Evolutionary conservation across 345 rosid species (phyloP).

Genomic region (Populus ilicifolia): DNA sequence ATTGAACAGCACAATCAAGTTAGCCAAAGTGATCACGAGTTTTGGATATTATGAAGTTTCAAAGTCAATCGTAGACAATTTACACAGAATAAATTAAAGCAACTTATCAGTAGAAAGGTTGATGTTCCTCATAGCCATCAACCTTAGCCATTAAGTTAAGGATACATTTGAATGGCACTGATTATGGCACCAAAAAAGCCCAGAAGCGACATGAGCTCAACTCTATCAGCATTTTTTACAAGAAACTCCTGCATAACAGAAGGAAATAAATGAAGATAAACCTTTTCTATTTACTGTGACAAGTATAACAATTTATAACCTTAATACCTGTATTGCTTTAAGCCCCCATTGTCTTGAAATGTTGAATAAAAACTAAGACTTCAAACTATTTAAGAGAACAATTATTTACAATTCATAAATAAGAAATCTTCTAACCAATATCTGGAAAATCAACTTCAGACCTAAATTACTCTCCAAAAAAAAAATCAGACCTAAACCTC

Average conservation of each 20-base stretch:
- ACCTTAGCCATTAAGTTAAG: conserved; percentile 24
- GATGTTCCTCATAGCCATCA: not conserved
- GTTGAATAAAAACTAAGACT: not conserved
- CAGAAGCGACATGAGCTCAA: conserved; percentile 76
- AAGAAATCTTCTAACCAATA: not conserved
- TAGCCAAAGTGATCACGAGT: not conserved
- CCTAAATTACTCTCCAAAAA: not conserved
- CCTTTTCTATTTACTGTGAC: not conserved
- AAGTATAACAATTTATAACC: not conserved
- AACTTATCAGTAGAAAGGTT: not conserved
- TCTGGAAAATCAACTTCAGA: not conserved
- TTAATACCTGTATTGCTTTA: not conserved
- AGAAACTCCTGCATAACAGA: conserved; percentile 33
- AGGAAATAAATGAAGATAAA: not conserved
- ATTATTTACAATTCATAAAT: not conserved
- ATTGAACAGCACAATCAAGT: not conserved
- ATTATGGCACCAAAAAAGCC: conserved; percentile 78
- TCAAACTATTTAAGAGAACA: not conserved
- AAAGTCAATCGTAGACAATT: not conserved
- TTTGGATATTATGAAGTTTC: not conserved
- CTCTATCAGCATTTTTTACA: conserved; percentile 73
- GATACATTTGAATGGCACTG: conserved; percentile 93
- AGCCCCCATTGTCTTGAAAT: not conserved
- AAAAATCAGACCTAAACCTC: too few relatives aligned
- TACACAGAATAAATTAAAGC: not conserved